Evolutionary conservation across 2,329 filamentous ascomycete species (phyloP), one percentile per base, ranked within the genome.

Genomic region (Eutypa lata): DNA sequence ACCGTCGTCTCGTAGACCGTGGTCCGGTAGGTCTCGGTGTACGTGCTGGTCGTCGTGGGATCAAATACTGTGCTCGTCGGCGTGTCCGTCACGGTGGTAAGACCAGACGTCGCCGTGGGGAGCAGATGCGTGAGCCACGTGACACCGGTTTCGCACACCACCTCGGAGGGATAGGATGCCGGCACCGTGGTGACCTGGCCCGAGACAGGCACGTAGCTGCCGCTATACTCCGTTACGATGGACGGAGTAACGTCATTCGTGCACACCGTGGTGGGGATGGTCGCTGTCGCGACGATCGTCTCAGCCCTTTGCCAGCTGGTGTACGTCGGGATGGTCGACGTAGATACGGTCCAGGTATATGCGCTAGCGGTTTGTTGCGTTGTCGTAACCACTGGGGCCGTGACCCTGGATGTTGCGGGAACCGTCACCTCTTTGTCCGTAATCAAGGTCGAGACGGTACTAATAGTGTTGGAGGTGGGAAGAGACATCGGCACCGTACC

Each of bases 71-170:
- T 68, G 11, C 50, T 70, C 1, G 66, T 68, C 2, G 64, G 61
- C 2, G 70, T 73, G 7, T 67, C 63, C 1, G 68, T 71, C 6
- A 59, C 45, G 11, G 54, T 72, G 7, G 63, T 68, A 1, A 65
- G 61, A 2, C 63, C 68, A 3, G 56, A 52, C 11, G 56, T 54
- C 48, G 52, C 53, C 31, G 54, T 61, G 11, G 58, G 57, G 14
- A 44, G 35, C 16, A 59, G 44, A 16, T 50, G 37, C 5, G 51
- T 50, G 44, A 53, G 53, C 24, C 48, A 57, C 2, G 55, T 61
- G 26, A 58, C 45, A 3, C 49, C 56, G 0, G 57, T 61, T 14
- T 53, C 52, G 52, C 63, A 65, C 5, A 60, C 21, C 16, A 61
- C 55, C 22, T 53, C 28, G 4, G 61, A 56, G 5, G 53, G 51